Percentiles rank a stretch among this genome's conserved stretches.
These are phyloP conservation scores for Sclerotinia nivalis DNA, from an alignment of 2,329 filamentous ascomycete genomes.

Conservation along the genomic window DNA sequence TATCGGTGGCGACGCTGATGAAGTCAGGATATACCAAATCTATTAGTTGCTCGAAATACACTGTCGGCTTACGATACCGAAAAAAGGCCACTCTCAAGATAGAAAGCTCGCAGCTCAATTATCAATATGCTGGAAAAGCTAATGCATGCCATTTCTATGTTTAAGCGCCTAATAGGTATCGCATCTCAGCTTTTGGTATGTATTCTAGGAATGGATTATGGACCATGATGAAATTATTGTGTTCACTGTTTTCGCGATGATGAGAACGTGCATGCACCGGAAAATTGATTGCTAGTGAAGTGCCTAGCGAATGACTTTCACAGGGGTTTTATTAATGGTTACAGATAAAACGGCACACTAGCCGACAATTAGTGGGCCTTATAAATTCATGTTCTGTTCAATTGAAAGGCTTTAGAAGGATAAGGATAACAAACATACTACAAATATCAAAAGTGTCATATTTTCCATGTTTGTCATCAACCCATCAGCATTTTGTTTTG, in stretches of 20 bases:
- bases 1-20: not conserved
- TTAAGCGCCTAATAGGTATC: not conserved
- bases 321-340: not conserved
- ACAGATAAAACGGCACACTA: not conserved
- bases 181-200: not conserved
- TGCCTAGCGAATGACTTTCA: not conserved
- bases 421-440: not conserved
- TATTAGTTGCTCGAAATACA: not conserved
- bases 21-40: not conserved
- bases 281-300: not conserved
- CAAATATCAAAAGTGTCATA: constrained; percentile 7
- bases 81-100: not conserved
- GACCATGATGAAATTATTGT: constrained; percentile 6
- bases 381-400: not conserved
- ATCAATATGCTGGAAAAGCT: not conserved
- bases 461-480: constrained; percentile 6
- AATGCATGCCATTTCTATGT: not conserved
- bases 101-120: constrained; percentile 1
- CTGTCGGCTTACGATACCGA: not conserved
- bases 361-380: not conserved
- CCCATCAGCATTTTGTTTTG: not conserved
- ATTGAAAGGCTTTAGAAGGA: not conserved
- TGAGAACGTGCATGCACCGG: not conserved
- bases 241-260: not conserved
- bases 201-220: not conserved